Conservation (phyloP, 345 rosid genomes). For the Eucalyptus sp. region DNA sequence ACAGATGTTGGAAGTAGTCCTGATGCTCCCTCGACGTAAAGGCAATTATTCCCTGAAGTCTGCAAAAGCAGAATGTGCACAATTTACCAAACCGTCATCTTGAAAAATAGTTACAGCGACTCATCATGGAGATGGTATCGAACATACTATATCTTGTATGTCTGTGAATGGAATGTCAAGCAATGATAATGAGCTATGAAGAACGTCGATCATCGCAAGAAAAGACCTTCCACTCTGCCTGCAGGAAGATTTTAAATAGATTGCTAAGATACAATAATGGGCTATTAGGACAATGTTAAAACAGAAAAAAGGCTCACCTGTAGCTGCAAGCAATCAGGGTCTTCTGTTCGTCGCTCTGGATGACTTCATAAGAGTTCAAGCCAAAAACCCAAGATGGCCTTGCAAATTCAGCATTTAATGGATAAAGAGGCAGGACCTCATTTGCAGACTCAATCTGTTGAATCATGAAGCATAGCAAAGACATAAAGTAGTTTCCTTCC, state of each 20-base stretch:
- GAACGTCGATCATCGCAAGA: conserved; percentile 62
- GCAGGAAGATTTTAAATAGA: conserved; percentile 4
- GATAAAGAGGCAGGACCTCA: conserved; percentile 44
- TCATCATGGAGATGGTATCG: not conserved
- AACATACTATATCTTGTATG: conserved; percentile 59
- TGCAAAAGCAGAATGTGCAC: conserved; percentile 10
- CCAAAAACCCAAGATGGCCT: conserved; percentile 86
- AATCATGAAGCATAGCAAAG: not conserved
- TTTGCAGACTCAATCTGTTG: conserved; percentile 57
- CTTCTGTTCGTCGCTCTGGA: conserved; percentile 41
- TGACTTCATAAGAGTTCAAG: conserved; percentile 62
- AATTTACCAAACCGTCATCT: not conserved
- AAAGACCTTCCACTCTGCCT: conserved; percentile 88
- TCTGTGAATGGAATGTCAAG: conserved; percentile 89
- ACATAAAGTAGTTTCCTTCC: not conserved
- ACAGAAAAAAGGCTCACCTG: conserved; percentile 26
- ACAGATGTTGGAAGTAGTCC: conserved; percentile 74
- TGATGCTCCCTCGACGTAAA: conserved; percentile 83
- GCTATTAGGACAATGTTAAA: not conserved
- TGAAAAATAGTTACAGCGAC: not conserved
- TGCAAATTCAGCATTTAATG: conserved; percentile 75
- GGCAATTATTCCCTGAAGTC: conserved; percentile 53
- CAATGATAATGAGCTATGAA: conserved; percentile 46
- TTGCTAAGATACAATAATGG: not conserved
- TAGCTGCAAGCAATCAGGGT: conserved; percentile 74